Evolutionary conservation across 202 grass and related monocot genomes (phyloP), one percentile per base, ranked within the genome.

Genomic region (Zizania palustris): DNA sequence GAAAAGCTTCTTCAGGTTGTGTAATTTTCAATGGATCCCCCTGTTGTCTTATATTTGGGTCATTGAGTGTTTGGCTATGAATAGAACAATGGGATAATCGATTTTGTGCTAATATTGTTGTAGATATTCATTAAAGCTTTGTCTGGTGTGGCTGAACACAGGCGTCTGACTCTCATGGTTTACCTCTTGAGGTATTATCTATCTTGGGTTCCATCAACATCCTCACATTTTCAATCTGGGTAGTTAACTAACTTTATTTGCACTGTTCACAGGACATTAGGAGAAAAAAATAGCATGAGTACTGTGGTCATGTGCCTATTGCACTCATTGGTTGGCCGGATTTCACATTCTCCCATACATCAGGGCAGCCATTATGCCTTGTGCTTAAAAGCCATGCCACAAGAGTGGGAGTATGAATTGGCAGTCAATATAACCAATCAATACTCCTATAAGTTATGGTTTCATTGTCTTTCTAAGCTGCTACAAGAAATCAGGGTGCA

Each of bases 61-160:
- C n/a, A n/a, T n/a, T n/a, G 71, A 43, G 28, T 28, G 28, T 28
- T 28, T 28, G 71, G 37, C 71, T 57, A 18, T 79, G 15, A 69
- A 64, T 36, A 55, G 61, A 74, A 14, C 56, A 69, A 35, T 46
- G 33, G 35, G 21, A 67, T 61, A 54, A 41, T 66, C 63, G 9
- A 62, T 13, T 39, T 4, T 60, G 48, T 4, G 12, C 11, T 63
- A 7, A 71, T 65, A 7, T 67, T 80, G 14, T 72, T 87, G 40
- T 76, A 98, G 91, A 90, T 98, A 71, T 98, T 94, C 63, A 90
- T 94, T 80, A 87, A 89, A 87, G 89, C 95, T 85, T 88, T 98
- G 71, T 74, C 89, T 50, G 91, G 88, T 81, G 72, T 94, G 68
- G 67, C 77, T 15, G 86, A 85, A 75, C 87, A 93, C 79, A 85